Conservation (phyloP, 768 basidiomycete species). For the Tephrocybe rancida region DNA sequence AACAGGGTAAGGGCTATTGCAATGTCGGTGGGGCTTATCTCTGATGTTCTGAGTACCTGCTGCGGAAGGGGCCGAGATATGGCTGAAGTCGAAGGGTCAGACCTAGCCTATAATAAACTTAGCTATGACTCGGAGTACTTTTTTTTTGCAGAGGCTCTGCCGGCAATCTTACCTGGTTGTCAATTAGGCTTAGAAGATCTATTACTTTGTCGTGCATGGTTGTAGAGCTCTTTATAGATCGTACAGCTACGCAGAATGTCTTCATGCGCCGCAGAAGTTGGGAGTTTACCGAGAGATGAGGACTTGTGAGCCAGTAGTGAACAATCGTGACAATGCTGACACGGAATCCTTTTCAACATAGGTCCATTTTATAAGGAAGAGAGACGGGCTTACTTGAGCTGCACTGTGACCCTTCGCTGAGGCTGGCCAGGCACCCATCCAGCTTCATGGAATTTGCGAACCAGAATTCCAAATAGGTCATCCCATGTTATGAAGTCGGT, state of each 20-base stretch:
- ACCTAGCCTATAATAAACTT: not conserved
- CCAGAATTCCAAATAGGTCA: constrained; percentile 38
- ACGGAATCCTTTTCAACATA: not conserved
- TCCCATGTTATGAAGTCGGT: constrained; percentile 44
- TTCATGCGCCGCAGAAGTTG: constrained; percentile 36
- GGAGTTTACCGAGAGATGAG: constrained; percentile 28
- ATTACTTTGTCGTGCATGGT: constrained; percentile 34
- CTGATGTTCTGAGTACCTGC: constrained; percentile 28
- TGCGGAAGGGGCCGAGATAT: constrained; percentile 22
- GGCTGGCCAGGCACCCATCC: constrained; percentile 16
- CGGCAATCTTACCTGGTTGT: constrained; percentile 31
- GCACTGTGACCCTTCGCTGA: constrained; percentile 30
- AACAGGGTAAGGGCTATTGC: constrained; percentile 45
- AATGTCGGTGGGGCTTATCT: constrained; percentile 40
- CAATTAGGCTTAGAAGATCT: constrained; percentile 31
- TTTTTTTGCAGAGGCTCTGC: too few relatives aligned
- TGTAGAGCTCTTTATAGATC: constrained; percentile 27
- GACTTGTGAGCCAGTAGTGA: constrained; percentile 35
- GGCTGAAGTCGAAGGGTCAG: constrained; percentile 4
- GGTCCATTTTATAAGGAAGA: not conserved
- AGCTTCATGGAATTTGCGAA: constrained; percentile 39
- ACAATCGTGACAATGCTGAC: constrained; percentile 38
- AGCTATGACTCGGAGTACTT: too few relatives aligned
- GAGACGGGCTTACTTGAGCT: constrained; percentile 37
- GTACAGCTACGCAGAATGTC: constrained; percentile 32